These are phyloP conservation scores for Geotrichum histeridarum DNA, from an alignment of 1,139 yeast genomes.

Conservation along the genomic window DNA sequence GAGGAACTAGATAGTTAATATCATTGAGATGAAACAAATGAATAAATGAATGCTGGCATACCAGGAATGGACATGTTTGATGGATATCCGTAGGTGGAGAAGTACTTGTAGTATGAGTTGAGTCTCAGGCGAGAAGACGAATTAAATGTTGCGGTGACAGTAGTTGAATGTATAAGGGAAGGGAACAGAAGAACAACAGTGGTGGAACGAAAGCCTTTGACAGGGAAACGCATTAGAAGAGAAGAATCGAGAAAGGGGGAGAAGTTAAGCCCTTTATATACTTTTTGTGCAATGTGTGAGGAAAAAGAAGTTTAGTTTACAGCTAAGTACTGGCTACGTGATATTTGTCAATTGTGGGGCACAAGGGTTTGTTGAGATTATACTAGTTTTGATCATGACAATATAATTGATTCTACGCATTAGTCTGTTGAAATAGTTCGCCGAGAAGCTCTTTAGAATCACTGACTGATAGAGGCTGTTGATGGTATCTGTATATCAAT, in stretches of 20 bases:
- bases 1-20: conserved; percentile 28
- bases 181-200: conserved; percentile 9
- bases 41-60: not conserved
- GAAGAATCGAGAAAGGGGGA: not conserved
- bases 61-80: conserved; percentile 13
- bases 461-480: no score
- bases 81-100: not conserved
- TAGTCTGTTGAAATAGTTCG: no score
- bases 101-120: conserved; percentile 8
- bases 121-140: not conserved
- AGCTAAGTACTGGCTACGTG: not conserved
- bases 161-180: conserved; percentile 4
- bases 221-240: conserved; percentile 10
- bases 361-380: not conserved
- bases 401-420: no score
- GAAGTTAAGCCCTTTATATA: conserved; percentile 1
- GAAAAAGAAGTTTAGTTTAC: not conserved
- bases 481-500: no score
- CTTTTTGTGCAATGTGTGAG: not conserved
- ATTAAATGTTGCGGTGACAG: conserved; percentile 1
- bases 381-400: no score
- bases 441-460: no score
- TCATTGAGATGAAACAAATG: not conserved
- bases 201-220: conserved; percentile 4
- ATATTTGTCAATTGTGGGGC: not conserved